phyloP scores from a whole-genome alignment of 495 filamentous ascomycete species.

The Clohesyomyces aquaticus region DNA sequence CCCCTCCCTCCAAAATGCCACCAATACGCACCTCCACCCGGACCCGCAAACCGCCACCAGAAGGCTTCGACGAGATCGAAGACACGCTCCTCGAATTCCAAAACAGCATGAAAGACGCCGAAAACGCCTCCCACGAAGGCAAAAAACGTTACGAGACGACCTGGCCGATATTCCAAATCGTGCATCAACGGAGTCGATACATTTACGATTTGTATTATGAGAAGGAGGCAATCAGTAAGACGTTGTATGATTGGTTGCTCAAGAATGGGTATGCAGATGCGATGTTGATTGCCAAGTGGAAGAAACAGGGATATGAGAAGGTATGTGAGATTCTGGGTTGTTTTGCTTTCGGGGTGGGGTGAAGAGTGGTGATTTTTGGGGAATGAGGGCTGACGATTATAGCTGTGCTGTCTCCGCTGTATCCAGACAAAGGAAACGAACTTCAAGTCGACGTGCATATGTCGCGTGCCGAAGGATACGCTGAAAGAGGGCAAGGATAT shows the following conservation, averaged over 20 bases:
- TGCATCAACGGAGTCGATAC: constrained; percentile 89
- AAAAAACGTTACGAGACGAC: constrained; percentile 85
- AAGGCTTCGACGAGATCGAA: constrained; percentile 94
- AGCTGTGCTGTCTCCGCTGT: constrained; percentile 93
- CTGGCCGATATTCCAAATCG: constrained; percentile 98
- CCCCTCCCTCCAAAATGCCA: constrained; percentile 66
- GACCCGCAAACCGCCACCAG: constrained; percentile 88
- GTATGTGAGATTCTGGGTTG: too few species aligned
- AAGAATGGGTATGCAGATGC: constrained; percentile 97
- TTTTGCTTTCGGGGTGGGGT: too few species aligned
- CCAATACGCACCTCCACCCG: constrained; percentile 70
- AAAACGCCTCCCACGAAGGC: constrained; percentile 74
- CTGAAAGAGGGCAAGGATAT: constrained; percentile 88
- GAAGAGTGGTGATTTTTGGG: too few species aligned
- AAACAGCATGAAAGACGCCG: constrained; percentile 99
- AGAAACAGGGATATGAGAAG: constrained; percentile 99
- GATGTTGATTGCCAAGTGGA: constrained; percentile 98
- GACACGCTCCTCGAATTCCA: constrained; percentile 92
- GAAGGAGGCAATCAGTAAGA: constrained; percentile 89
- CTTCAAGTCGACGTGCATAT: constrained; percentile 97
- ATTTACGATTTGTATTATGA: constrained; percentile 98
- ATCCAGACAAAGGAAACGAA: constrained; percentile 99
- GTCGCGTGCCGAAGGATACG: constrained; percentile 89
- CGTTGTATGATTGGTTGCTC: constrained; percentile 91
- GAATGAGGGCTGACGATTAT: constrained; percentile 15